Percentiles rank a stretch among this genome's conserved stretches.
Evolutionary conservation across 345 rosid species (phyloP).

Genomic region (Hibiscus tridactylites): DNA sequence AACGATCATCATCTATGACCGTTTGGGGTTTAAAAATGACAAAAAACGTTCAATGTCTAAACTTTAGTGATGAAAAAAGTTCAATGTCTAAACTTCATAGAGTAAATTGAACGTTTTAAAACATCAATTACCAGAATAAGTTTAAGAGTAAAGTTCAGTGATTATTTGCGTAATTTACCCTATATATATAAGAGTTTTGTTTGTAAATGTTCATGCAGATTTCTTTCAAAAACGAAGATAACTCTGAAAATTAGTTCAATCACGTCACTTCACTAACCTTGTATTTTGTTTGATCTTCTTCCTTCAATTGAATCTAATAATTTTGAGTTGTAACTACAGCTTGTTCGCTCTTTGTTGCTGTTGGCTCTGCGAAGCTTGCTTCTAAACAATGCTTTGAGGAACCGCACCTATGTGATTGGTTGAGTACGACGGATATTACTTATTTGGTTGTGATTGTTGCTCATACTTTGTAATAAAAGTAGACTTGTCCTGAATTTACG

Average conservation of each 20-base stretch:
- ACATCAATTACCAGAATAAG: too few relatives aligned
- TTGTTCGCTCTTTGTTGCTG: constrained; percentile 63
- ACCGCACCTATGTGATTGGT: background rate
- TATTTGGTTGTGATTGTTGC: background rate
- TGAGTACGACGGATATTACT: background rate
- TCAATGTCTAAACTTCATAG: too few relatives aligned
- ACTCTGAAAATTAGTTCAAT: background rate
- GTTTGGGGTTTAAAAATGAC: too few relatives aligned
- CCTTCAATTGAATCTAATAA: background rate
- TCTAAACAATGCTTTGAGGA: constrained; percentile 14
- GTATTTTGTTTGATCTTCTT: background rate
- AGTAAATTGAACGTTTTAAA: too few relatives aligned
- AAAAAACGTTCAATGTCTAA: too few relatives aligned
- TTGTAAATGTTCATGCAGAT: background rate
- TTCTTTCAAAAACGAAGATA: background rate
- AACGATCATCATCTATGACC: too few relatives aligned
- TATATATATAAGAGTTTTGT: too few relatives aligned
- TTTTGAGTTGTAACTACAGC: constrained; percentile 22
- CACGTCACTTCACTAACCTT: background rate
- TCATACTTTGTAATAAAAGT: background rate
- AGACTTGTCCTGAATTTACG: background rate
- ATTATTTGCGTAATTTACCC: too few relatives aligned
- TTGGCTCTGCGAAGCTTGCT: constrained; percentile 56
- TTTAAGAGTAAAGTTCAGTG: too few relatives aligned
- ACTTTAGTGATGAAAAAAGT: too few relatives aligned